Evolutionary conservation across 257 asterid species (phyloP), one percentile per base, ranked within the genome.

Genomic region (Salvia splendens): DNA sequence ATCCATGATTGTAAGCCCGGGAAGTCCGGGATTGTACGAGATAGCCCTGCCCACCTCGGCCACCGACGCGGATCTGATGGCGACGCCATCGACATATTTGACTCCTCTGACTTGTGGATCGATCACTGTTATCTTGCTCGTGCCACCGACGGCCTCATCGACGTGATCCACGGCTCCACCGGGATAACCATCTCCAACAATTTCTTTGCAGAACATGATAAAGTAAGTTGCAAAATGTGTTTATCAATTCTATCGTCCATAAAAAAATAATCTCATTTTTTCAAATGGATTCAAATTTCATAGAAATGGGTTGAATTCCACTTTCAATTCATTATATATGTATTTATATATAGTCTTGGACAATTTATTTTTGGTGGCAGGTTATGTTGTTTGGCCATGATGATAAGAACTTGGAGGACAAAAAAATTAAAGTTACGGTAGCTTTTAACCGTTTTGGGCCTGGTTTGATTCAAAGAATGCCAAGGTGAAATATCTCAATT

Each of bases 391-490:
- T 83, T 51, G 98, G 98, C 11, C 95, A 89, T 33, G 64, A 87
- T 5, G 98, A 92, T 55, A 65, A 65, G 30, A 82, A 85, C 62
- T 12, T 8, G 5, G 92, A 81, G 66, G 96, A 92, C 78, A 84
- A 76, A 48, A 69, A 35, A 1, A 89, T 92, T 14, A 87, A 69
- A 82, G 91, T 92, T 1, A 92, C 98, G 0, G 82, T 92, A 51
- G 98, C 73, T 10, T 89, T 87, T 67, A 92, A 92, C 80, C 90
- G 69, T 79, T 92, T 92, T 68, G 98, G 98, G 5, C 87, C 93
- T 15, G 98, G 95, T 61, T 85, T 92, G 52, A 79, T 83, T 33
- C 96, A 89, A 75, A 80, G 98, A 70, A 92, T 92, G 98, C 97
- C 96, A 4, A 80, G 70, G 66, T 73, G 8, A 61, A 5, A 12